phyloP scores from a whole-genome alignment of 768 basidiomycete genomes.

The Rubroboletus satanas region DNA sequence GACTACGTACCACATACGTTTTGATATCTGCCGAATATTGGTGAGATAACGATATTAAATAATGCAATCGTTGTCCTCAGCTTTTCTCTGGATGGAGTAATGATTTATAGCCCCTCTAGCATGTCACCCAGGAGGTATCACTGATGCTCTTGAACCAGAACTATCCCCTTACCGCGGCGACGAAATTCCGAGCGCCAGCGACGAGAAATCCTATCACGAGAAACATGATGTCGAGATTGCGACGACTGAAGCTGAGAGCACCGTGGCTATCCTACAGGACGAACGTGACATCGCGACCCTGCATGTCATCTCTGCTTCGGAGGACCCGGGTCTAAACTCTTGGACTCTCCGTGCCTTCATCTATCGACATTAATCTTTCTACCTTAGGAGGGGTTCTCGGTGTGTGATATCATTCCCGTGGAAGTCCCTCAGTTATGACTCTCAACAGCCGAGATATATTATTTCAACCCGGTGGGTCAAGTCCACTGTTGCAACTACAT shows the following conservation, averaged over 20 bases:
- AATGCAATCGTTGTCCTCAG: background rate
- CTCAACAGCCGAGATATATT: conserved; percentile 51
- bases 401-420: conserved; percentile 16
- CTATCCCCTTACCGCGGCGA: background rate
- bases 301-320: conserved; percentile 42
- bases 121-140: conserved; percentile 6
- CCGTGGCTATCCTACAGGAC: conserved; percentile 31
- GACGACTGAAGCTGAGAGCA: conserved; percentile 8
- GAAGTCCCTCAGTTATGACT: conserved; percentile 3
- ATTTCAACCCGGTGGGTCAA: conserved; percentile 49
- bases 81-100: background rate
- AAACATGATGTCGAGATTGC: conserved; percentile 36
- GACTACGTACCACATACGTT: background rate
- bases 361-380: conserved; percentile 51
- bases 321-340: conserved; percentile 26
- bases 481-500: background rate
- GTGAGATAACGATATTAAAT: conserved; percentile 1
- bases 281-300: conserved; percentile 48
- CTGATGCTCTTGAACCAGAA: background rate
- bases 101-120: conserved; percentile 2
- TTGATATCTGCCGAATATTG: background rate
- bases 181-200: conserved; percentile 5
- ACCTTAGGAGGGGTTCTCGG: conserved; percentile 51
- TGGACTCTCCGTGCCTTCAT: conserved; percentile 47
- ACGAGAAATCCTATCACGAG: conserved; percentile 23